These are phyloP conservation scores for Beauveria brongniartii DNA, from an alignment of 2,329 filamentous ascomycete species.

Conservation along the genomic window DNA sequence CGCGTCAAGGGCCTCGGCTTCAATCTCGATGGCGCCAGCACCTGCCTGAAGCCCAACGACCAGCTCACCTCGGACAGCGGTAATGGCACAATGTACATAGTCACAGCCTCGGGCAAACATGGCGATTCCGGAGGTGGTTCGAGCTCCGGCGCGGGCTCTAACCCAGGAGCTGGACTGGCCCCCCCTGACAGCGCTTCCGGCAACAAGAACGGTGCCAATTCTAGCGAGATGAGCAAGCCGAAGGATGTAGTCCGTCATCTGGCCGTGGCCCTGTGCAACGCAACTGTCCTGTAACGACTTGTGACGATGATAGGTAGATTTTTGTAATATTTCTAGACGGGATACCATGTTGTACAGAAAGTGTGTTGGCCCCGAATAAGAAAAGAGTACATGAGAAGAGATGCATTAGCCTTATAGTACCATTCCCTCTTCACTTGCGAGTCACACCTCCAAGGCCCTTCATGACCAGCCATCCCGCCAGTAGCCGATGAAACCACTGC, in stretches of 20 bases:
- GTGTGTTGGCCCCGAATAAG: not conserved
- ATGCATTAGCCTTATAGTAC: not conserved
- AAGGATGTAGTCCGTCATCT: not conserved
- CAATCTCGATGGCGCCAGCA: conserved; percentile 17
- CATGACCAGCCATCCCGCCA: conserved; percentile 22
- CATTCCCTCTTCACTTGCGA: not conserved
- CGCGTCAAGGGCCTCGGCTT: conserved; percentile 17
- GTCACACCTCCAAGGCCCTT: conserved; percentile 16
- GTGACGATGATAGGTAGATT: not conserved
- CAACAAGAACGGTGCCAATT: not conserved
- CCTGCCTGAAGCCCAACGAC: conserved; percentile 16
- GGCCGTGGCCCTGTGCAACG: not conserved
- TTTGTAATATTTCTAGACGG: not conserved
- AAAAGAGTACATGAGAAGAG: not conserved
- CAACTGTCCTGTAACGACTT: not conserved
- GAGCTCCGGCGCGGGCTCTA: not conserved
- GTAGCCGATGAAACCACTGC: conserved; percentile 23
- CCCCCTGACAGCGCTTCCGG: not conserved
- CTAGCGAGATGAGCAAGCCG: not conserved
- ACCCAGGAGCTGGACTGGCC: too few relatives aligned
- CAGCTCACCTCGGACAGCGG: conserved; percentile 22
- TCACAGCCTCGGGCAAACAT: conserved; percentile 22
- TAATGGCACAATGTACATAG: conserved; percentile 23
- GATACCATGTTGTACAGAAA: not conserved
- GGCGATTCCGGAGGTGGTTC: not conserved